Base-by-base conservation (phyloP, 306 rosid genomes). In the Quercus cerris region DNA sequence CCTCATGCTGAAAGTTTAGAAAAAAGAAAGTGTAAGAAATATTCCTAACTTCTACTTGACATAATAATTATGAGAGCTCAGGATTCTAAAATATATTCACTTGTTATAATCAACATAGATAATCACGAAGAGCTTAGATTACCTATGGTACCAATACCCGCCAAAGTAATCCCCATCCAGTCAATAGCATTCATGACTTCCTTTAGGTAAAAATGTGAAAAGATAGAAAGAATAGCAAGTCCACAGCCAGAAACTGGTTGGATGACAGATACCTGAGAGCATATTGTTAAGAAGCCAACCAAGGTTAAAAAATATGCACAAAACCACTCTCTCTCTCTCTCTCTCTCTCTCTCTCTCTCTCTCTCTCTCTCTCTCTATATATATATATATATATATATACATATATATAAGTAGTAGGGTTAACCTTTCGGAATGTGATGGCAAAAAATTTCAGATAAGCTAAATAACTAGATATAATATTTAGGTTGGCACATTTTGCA, bases 171-270 rank as follows among this genome's bases (percentile, higher is more conserved):
- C 61, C 97, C 99, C 77, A 91, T 82, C 99, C 99, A 95, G 82
- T 95, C 99, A 85, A 95, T 86, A 76, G 73, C 85, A 90, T 95
- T 93, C 99, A 93, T 93, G 80, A 91, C 86, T 84, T 95, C 99
- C 90, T 95, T 91, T 52, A 95, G 91, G 87, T 93, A 95, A 84
- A 95, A 95, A 87, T 95, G 99, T 68, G 99, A 95, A 86, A 95
- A 95, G 66, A 95, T 38, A 13, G 97, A 95, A 66, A 95, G 95
- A 81, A 95, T 93, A 13, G 99, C 99, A 76, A 95, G 93, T 79
- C 99, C 99, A 83, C 94, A 87, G 58, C 99, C 99, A 75, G 98
- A 95, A 83, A 95, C 97, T 4, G 99, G 99, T 85, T 95, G 99
- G 80, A 94, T 90, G 73, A 94, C 93, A 70, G 99, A 95, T 23